Evolutionary conservation across 148 eudicot species (phyloP), one percentile per base, ranked within the genome.

Genomic region (Persicaria maculosa): DNA sequence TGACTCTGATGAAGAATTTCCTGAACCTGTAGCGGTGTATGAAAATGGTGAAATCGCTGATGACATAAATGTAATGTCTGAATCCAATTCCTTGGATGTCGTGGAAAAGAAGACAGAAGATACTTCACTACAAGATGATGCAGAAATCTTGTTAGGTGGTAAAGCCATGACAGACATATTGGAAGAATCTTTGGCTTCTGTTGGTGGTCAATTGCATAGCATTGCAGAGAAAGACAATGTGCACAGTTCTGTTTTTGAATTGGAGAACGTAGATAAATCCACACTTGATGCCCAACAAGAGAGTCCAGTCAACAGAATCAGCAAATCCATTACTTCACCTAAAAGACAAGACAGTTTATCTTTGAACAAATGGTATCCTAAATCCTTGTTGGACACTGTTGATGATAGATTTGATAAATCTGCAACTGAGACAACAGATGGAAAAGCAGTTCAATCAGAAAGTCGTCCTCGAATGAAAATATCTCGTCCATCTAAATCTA

Each of bases 1-100:
- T 79, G 98, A 95, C 65, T 92, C 98, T 11, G 98, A 95, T 86
- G 98, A 95, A 40, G 97, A 95, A 77, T 87, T 75, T 77, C 90
- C 90, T 14, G 98, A 95, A 77, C 93, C 98, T 73, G 82, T 89
- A 47, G 86, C 81, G 82, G 74, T 85, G 65, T 72, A 78, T 80
- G 90, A 87, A 69, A 81, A 90, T 77, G 88, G 83, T 68, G 83
- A 83, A 74, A 77, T 82, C 72, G 87, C 80, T 67, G 79, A 78
- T 44, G 76, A 80, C 70, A 40, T 36, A 75, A 72, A 75, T 62
- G 75, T 79, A 52, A 75, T 79, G 59, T 77, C 81, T 80, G 59
- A 52, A n/a, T 77, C 81, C 74, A 80, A 71, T 80, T 76, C 77
- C 48, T 45, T 61, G 57, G 77, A 80, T 80, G 79, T 50, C 69